These are phyloP conservation scores for Blumeria hordei DNA, from an alignment of 2,329 filamentous ascomycete genomes.

Conservation along the genomic window DNA sequence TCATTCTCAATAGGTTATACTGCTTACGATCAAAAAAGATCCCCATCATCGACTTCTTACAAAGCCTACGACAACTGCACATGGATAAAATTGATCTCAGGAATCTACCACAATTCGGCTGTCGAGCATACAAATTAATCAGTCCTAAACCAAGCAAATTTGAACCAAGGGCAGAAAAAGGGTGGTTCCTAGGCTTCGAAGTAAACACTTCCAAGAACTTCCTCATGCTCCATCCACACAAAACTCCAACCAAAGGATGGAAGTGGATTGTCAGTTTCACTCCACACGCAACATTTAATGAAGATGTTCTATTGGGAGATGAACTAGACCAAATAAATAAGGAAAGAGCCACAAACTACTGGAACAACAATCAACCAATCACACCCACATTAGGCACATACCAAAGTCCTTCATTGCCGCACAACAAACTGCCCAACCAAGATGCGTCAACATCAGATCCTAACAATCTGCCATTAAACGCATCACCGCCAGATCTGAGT, in stretches of 20 bases:
- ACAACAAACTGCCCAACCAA: too few relatives aligned
- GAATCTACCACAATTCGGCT: background rate
- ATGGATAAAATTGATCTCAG: background rate
- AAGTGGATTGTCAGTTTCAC: background rate
- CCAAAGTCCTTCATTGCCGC: too few relatives aligned
- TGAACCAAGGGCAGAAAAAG: background rate
- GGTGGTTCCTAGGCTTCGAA: background rate
- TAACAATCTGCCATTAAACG: too few relatives aligned
- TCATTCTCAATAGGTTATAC: background rate
- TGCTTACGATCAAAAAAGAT: background rate
- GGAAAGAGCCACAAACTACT: too few relatives aligned
- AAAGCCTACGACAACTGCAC: background rate
- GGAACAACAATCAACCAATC: too few relatives aligned
- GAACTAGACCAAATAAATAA: too few relatives aligned
- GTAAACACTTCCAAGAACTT: background rate
- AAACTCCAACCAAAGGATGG: background rate
- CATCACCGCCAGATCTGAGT: too few relatives aligned
- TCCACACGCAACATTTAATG: background rate
- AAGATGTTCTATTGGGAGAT: too few relatives aligned
- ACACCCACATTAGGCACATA: too few relatives aligned
- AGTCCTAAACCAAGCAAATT: background rate
- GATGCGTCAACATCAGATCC: too few relatives aligned
- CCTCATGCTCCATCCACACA: background rate
- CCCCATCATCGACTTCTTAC: background rate
- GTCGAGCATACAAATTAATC: background rate